Conservation (phyloP, 73 alveolate genomes). For the Strombidium stylifer region DNA sequence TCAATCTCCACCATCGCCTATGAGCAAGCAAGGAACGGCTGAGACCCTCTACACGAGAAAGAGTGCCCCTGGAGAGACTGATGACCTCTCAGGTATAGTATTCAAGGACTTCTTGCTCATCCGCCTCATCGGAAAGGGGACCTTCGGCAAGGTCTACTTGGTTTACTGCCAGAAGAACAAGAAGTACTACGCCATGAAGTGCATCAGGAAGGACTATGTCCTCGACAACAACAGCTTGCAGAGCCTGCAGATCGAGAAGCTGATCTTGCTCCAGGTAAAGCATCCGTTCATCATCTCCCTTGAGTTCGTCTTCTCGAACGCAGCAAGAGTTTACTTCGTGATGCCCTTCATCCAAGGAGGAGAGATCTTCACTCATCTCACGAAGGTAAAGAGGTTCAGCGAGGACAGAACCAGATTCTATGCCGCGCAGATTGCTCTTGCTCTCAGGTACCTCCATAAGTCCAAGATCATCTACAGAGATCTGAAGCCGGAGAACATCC, state of each 20-base stretch:
- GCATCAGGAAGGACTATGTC: slow-evolving; percentile 79
- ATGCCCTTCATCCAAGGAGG: slow-evolving; percentile 81
- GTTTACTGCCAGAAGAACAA: slow-evolving; percentile 14
- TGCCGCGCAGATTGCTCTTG: slow-evolving; percentile 63
- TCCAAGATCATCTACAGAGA: slow-evolving; percentile 48
- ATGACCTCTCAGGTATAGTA: neutral
- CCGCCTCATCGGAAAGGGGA: slow-evolving; percentile 61
- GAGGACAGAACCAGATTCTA: slow-evolving; percentile 64
- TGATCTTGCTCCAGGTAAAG: slow-evolving; percentile 72
- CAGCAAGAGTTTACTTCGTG: slow-evolving; percentile 84
- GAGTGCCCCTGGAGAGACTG: neutral
- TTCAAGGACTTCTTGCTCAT: slow-evolving; percentile 59
- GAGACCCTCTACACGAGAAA: neutral
- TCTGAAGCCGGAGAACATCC: slow-evolving; percentile 62
- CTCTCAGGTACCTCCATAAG: slow-evolving; percentile 49
- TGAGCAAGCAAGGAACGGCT: neutral
- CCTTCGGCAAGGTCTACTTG: slow-evolving; percentile 59
- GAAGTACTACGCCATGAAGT: slow-evolving; percentile 67
- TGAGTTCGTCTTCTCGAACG: slow-evolving; percentile 76
- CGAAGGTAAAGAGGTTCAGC: slow-evolving; percentile 21
- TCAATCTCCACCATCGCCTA: neutral
- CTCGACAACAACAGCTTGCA: slow-evolving; percentile 82
- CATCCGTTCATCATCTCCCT: slow-evolving; percentile 83
- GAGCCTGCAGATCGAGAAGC: slow-evolving; percentile 75
- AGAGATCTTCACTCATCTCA: slow-evolving; percentile 17